These are phyloP conservation scores for Pythium phragmiticola DNA, from an alignment of 352 stramenopile genomes.

Conservation along the genomic window DNA sequence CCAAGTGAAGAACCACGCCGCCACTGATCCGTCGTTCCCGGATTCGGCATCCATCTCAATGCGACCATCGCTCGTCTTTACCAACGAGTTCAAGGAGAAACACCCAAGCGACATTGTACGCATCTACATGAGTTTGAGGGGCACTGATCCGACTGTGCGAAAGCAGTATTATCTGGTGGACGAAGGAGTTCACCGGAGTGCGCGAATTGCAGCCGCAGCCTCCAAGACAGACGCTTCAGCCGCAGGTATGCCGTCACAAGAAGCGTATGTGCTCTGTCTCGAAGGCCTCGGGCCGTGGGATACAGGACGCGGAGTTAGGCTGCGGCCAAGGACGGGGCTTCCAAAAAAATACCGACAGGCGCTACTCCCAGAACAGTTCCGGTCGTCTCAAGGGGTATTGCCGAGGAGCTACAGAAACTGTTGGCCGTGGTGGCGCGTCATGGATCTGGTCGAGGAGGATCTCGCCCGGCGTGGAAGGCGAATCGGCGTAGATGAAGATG, in stretches of 20 bases:
- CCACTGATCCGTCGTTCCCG: background rate
- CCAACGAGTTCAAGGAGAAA: background rate
- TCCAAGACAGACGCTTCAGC: too few relatives aligned
- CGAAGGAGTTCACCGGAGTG: background rate
- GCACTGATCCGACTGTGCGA: background rate
- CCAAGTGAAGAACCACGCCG: background rate
- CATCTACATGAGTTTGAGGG: constrained; percentile 5
- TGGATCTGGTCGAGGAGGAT: too few relatives aligned
- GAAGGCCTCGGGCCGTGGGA: too few relatives aligned
- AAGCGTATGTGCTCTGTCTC: constrained; percentile 8
- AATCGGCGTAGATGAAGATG: too few relatives aligned
- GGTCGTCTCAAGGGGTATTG: background rate
- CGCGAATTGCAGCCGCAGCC: too few relatives aligned
- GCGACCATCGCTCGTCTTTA: background rate
- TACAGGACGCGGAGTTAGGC: background rate
- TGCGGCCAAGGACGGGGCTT: background rate
- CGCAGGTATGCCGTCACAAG: too few relatives aligned
- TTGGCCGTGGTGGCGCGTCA: background rate
- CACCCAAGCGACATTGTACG: background rate
- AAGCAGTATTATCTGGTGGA: background rate
- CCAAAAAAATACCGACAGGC: too few relatives aligned
- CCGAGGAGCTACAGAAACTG: background rate
- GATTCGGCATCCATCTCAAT: background rate
- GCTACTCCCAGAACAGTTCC: too few relatives aligned
- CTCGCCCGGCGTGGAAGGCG: too few relatives aligned